Evolutionary conservation across 805 yeast genomes (phyloP), one percentile per base, ranked within the genome.

Genomic region (Isabelozyma gotoi): DNA sequence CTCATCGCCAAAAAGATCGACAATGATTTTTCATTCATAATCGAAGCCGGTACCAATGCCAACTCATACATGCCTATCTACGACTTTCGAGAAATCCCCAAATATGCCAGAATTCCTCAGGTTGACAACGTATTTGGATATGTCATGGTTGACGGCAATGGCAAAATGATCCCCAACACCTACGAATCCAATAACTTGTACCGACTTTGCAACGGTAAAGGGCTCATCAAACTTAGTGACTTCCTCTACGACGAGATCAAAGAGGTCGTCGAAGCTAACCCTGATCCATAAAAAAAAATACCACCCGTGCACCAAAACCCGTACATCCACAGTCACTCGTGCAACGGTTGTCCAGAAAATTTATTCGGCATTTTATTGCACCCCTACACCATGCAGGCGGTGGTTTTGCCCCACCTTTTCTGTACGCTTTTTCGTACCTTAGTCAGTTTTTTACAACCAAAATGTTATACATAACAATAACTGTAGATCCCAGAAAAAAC

Each of bases 51-150:
- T 3, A 71, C 72, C 31, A 77, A 76, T 49, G 77, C 77, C 11
- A 67, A 67, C 16, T 65, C 76, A 0, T 81, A 65, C 59, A 78
- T 85, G 84, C 88, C 90, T 6, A 77, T 88, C 36, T 84, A 78
- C 51, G 96, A 87, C 57, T 71, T 83, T 47, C 71, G 94, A 45
- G 78, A 74, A 38, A 73, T 80, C 1, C 89, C 92, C 1, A 66
- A 76, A 17, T 79, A 76, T 47, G 84, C 84, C 27, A 71, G 94
- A 50, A 77, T 75, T 11, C 88, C 92, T 1, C 85, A 82, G 16
- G 76, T 84, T 7, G 88, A 84, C 47, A 85, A 84, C 51, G 80
- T 81, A 2, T 69, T 81, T 40, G 96, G 95, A 1, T 84, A 82
- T 53, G 82, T 86, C 7, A 74, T 75, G 48, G 85, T 87, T 2